phyloP scores from a whole-genome alignment of 768 basidiomycete species.

The Neoboletus brunneissimus region DNA sequence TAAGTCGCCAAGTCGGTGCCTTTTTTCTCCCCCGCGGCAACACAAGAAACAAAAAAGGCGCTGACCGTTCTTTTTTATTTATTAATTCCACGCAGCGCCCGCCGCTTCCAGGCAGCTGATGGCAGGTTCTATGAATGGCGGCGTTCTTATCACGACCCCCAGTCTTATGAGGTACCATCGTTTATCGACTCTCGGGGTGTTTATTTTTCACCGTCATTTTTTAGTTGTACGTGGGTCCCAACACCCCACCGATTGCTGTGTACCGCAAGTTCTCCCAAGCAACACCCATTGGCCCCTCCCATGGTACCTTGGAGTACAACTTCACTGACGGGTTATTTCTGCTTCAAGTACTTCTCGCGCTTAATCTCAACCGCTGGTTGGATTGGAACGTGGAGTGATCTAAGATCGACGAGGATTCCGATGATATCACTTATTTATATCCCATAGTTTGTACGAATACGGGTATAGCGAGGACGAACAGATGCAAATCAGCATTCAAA shows the following conservation, averaged over 20 bases:
- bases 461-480: constrained; percentile 25
- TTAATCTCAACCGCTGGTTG: constrained; percentile 74
- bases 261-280: constrained; percentile 53
- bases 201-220: constrained; percentile 4
- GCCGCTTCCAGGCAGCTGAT: constrained; percentile 56
- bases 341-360: constrained; percentile 59
- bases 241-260: constrained; percentile 48
- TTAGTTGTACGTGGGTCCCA: constrained; percentile 49
- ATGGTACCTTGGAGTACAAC: constrained; percentile 61
- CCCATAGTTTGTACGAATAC: constrained; percentile 33
- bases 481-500: constrained; percentile 20
- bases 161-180: constrained; percentile 59
- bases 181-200: neutral
- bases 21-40: constrained; percentile 1
- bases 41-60: neutral
- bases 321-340: constrained; percentile 61
- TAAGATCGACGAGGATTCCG: constrained; percentile 11
- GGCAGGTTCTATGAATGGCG: constrained; percentile 68
- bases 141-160: constrained; percentile 42
- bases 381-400: constrained; percentile 48
- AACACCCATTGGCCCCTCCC: constrained; percentile 61
- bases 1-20: constrained; percentile 29
- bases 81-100: constrained; percentile 43
- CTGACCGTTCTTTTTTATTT: neutral
- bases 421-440: constrained; percentile 33